phyloP scores from a whole-genome alignment of 768 basidiomycete species.

The Albatrellus ellisii region DNA sequence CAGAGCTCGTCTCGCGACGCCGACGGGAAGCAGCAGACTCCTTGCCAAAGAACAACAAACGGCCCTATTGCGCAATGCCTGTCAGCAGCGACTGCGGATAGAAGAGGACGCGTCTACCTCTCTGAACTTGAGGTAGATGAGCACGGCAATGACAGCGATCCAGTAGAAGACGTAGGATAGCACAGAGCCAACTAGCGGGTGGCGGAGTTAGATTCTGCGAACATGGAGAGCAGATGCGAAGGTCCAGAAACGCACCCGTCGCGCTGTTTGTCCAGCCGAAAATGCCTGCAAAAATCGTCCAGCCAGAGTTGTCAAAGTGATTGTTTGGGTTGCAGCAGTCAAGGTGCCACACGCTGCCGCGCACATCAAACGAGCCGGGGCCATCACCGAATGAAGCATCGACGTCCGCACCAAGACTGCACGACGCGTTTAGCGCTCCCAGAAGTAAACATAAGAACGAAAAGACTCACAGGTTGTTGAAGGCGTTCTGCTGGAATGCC shows the following conservation, averaged over 20 bases:
- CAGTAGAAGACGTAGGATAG: constrained; percentile 90
- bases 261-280: constrained; percentile 86
- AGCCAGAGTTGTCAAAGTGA: constrained; percentile 38
- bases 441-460: neutral
- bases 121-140: constrained; percentile 53
- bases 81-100: no score
- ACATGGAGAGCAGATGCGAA: neutral
- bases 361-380: constrained; percentile 74
- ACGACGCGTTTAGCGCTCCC: neutral
- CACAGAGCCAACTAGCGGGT: constrained; percentile 48
- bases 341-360: constrained; percentile 81
- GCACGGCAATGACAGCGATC: constrained; percentile 59
- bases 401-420: constrained; percentile 53
- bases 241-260: constrained; percentile 31
- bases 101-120: no score
- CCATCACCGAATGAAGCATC: constrained; percentile 61
- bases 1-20: neutral
- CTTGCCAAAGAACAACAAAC: neutral
- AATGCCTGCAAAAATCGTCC: constrained; percentile 75
- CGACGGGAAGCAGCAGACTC: neutral
- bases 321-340: constrained; percentile 64
- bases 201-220: neutral
- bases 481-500: constrained; percentile 57
- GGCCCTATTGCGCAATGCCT: no score
- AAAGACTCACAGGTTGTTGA: constrained; percentile 32